Percentiles rank a stretch among this genome's conserved stretches.
Conservation (phyloP, 163 green algal genomes). For the Scenedesmus sp. region DNA sequence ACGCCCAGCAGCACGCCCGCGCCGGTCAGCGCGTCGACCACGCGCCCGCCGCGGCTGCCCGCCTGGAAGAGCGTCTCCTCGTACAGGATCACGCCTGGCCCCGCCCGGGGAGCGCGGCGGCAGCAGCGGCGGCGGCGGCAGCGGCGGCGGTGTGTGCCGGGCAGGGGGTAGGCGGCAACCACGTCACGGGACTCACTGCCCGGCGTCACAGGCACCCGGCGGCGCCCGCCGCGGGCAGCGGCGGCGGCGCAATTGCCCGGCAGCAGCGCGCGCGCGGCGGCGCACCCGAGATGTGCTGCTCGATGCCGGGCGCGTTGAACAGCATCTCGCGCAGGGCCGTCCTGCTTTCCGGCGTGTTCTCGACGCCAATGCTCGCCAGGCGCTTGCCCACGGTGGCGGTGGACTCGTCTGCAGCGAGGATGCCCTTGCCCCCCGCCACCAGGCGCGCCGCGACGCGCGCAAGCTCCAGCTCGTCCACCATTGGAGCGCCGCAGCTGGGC, state of each 20-base stretch:
- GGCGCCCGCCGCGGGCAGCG: too few relatives aligned
- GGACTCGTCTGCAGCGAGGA: constrained; percentile 90
- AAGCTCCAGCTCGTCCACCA: too few relatives aligned
- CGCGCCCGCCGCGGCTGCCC: constrained; percentile 40
- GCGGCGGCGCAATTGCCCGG: not conserved
- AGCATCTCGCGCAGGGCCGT: constrained; percentile 6
- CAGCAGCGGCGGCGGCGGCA: too few relatives aligned
- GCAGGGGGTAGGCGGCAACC: not conserved
- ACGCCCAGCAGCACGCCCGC: constrained; percentile 65
- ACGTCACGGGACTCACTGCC: too few relatives aligned
- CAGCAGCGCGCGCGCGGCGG: constrained; percentile 16
- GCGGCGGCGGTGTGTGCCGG: too few relatives aligned
- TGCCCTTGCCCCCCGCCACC: constrained; percentile 68
- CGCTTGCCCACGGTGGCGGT: constrained; percentile 88
- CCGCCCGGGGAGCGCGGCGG: too few relatives aligned
- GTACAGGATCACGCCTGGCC: constrained; percentile 73
- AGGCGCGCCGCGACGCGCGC: too few relatives aligned
- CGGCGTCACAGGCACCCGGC: too few relatives aligned
- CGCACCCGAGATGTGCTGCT: constrained; percentile 64
- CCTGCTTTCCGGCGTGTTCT: not conserved
- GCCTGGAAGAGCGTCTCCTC: constrained; percentile 71
- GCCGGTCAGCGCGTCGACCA: constrained; percentile 54
- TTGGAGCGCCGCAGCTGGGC: too few relatives aligned
- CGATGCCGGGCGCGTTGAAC: constrained; percentile 38
- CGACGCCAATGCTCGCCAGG: constrained; percentile 49